Evolutionary conservation across 371 early-diverging fungal genomes (phyloP).

Genomic region (Mortierella sp.): DNA sequence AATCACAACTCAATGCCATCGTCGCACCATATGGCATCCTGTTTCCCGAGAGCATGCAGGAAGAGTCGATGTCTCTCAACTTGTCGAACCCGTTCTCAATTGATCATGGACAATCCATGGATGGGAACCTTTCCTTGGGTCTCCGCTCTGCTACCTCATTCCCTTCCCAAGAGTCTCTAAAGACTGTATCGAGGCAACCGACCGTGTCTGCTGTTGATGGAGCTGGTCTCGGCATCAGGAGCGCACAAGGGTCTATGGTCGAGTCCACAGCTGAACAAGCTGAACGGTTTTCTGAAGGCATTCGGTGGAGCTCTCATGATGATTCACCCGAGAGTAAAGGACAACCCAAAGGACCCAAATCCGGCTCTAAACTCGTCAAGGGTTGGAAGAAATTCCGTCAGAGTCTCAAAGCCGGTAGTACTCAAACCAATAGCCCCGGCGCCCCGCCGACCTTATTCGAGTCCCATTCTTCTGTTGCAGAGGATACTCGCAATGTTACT

Average conservation of each 20-base stretch:
- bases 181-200: neutral
- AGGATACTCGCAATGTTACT: neutral
- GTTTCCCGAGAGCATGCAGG: constrained; percentile 6
- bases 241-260: neutral
- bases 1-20: constrained; percentile 25
- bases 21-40: constrained; percentile 25
- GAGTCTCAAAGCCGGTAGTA: constrained; percentile 19
- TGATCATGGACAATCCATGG: neutral
- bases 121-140: neutral
- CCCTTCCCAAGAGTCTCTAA: neutral
- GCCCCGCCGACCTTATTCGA: neutral
- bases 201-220: neutral
- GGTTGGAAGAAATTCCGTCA: constrained; percentile 42
- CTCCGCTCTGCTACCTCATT: neutral
- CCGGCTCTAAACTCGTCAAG: constrained; percentile 24
- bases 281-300: neutral
- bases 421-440: neutral
- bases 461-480: constrained; percentile 12
- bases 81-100: neutral
- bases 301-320: neutral
- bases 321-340: neutral
- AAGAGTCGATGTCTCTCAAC: neutral
- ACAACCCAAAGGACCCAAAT: neutral
- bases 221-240: neutral
- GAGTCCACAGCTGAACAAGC: neutral